A percentile compares a stretch with the other conserved stretches of the same genome.
Conservation (phyloP, 306 rosid genomes). For the Aeschynomene evenia region DNA sequence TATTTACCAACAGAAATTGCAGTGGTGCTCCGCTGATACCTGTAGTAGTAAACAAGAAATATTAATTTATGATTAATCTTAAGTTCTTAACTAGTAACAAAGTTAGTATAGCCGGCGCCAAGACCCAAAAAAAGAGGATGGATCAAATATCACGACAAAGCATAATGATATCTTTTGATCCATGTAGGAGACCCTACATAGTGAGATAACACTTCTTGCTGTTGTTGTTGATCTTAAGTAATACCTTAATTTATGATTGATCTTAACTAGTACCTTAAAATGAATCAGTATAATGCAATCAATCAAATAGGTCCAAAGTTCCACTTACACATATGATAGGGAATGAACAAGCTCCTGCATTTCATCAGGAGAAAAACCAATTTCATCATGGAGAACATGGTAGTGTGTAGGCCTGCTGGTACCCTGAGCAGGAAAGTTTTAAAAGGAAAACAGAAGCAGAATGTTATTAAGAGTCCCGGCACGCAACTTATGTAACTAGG, state of each 20-base stretch:
- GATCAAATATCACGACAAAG: no score
- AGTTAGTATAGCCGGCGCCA: no score
- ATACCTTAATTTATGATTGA: no score
- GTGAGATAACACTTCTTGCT: no score
- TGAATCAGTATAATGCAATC: background rate
- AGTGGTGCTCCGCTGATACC: slow-evolving; percentile 96
- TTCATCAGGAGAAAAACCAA: slow-evolving; percentile 83
- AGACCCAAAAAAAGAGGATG: no score
- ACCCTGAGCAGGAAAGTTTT: slow-evolving; percentile 53
- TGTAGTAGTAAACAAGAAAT: slow-evolving; percentile 36
- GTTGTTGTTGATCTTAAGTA: no score
- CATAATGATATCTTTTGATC: no score
- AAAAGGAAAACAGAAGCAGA: background rate
- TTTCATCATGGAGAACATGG: slow-evolving; percentile 75
- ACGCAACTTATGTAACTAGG: background rate
- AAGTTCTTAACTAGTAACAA: no score
- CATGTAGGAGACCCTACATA: no score
- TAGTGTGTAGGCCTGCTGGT: slow-evolving; percentile 96
- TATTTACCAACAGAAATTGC: slow-evolving; percentile 86
- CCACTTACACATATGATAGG: slow-evolving; percentile 92
- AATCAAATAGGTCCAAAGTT: slow-evolving; percentile 17
- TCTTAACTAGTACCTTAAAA: background rate
- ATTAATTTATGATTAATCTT: background rate
- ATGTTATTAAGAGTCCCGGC: background rate
- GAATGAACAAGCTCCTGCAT: slow-evolving; percentile 93